Conservation (phyloP, 2,329 filamentous ascomycete species). For the Nannizziopsis arthrosporioides region DNA sequence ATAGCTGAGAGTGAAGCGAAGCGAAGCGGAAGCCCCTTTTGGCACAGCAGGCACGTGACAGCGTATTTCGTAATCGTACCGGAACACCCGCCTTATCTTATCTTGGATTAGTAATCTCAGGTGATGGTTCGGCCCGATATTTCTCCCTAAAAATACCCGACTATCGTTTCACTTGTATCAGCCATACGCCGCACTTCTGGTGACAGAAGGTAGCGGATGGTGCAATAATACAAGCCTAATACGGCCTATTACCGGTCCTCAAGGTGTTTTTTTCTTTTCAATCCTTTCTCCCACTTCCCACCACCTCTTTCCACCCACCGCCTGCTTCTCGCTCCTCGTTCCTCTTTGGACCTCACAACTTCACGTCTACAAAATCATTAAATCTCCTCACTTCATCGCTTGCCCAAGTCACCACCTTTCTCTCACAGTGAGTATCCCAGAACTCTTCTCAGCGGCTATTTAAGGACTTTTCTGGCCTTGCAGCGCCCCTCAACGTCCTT, state of each 20-base stretch:
- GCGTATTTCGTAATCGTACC: not conserved
- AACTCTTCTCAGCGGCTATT: no score
- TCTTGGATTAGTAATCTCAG: constrained; percentile 3
- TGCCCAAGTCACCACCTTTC: not conserved
- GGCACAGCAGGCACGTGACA: no score
- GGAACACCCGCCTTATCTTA: not conserved
- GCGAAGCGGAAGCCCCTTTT: no score
- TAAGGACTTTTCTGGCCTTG: no score
- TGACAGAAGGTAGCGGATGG: not conserved
- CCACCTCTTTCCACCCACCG: constrained; percentile 18
- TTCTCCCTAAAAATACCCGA: not conserved
- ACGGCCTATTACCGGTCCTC: not conserved
- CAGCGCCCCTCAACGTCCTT: not conserved
- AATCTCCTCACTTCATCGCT: not conserved
- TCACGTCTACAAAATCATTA: constrained; percentile 9
- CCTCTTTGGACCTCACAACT: not conserved
- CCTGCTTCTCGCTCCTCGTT: constrained; percentile 5
- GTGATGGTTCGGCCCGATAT: constrained; percentile 2
- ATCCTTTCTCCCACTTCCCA: constrained; percentile 25
- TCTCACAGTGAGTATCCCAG: no score
- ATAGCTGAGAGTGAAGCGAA: no score
- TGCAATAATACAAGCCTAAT: constrained; percentile 6
- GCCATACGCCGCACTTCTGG: not conserved
- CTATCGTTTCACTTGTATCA: not conserved
- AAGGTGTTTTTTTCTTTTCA: constrained; percentile 18